Conservation (phyloP, 2,329 filamentous ascomycete species). For the Nemania bipapillata region DNA sequence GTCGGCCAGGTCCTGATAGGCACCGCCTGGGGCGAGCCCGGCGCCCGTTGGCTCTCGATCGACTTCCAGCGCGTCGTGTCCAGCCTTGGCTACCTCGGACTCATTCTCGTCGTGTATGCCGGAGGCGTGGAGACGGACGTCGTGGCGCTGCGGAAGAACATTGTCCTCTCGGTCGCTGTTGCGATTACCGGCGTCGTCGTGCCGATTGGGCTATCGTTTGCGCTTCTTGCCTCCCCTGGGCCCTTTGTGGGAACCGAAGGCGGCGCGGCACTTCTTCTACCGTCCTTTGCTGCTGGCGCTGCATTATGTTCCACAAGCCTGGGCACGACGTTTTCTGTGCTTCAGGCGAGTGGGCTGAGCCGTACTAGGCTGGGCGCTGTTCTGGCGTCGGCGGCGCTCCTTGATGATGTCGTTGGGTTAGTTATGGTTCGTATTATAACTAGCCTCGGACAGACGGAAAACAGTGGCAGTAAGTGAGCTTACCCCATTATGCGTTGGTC, state of each 20-base stretch:
- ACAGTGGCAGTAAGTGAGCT: slow-evolving; percentile 31
- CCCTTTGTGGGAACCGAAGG: slow-evolving; percentile 15
- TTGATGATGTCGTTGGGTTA: slow-evolving; percentile 82
- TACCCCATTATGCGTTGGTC: neutral
- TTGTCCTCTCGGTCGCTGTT: slow-evolving; percentile 68
- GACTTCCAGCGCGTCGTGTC: slow-evolving; percentile 61
- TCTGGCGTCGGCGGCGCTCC: slow-evolving; percentile 77
- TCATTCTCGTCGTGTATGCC: slow-evolving; percentile 75
- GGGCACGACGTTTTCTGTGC: slow-evolving; percentile 65
- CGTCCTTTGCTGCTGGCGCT: slow-evolving; percentile 59
- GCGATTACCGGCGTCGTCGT: slow-evolving; percentile 71
- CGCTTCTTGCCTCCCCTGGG: slow-evolving; percentile 23
- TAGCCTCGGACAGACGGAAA: slow-evolving; percentile 61
- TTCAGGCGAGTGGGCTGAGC: slow-evolving; percentile 57
- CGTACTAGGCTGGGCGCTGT: slow-evolving; percentile 67
- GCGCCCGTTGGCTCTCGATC: slow-evolving; percentile 66
- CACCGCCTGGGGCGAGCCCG: slow-evolving; percentile 75
- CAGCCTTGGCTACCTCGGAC: slow-evolving; percentile 77
- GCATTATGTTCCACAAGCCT: slow-evolving; percentile 52
- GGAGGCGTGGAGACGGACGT: slow-evolving; percentile 69
- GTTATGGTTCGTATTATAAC: slow-evolving; percentile 82
- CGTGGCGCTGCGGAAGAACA: slow-evolving; percentile 66
- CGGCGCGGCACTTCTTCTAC: slow-evolving; percentile 62
- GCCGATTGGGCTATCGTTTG: slow-evolving; percentile 38
- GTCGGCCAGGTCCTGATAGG: slow-evolving; percentile 78